Conservation (phyloP, 139 green algal genomes). For the Chlamydomonas applanata region DNA sequence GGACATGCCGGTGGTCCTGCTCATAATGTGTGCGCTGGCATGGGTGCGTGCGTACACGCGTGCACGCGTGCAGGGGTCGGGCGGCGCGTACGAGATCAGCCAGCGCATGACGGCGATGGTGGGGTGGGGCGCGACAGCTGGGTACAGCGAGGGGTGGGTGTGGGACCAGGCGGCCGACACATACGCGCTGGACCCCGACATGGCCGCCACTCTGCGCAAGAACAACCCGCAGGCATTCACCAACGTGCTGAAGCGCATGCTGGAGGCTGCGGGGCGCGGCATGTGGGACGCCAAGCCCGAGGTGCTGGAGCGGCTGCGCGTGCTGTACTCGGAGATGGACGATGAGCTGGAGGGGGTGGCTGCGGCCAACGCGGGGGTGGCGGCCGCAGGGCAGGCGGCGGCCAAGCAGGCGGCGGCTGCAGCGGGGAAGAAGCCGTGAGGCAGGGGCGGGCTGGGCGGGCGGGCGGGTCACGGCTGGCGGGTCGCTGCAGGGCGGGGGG, state of each 20-base stretch:
- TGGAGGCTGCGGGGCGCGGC: constrained; percentile 90
- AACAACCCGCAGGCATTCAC: constrained; percentile 61
- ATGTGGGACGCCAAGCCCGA: constrained; percentile 86
- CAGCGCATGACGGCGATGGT: constrained; percentile 90
- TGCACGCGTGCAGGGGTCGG: no score
- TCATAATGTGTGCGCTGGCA: no score
- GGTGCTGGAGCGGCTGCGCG: constrained; percentile 65
- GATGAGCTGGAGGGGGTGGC: constrained; percentile 88
- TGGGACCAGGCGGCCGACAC: constrained; percentile 87
- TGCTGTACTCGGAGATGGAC: constrained; percentile 87
- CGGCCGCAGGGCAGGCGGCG: no score
- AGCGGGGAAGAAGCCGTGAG: no score
- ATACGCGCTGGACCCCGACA: constrained; percentile 87
- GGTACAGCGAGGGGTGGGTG: constrained; percentile 90
- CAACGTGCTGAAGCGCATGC: constrained; percentile 84
- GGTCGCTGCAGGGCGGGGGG: no score
- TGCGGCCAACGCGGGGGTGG: no score
- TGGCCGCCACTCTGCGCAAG: constrained; percentile 65
- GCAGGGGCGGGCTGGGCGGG: no score
- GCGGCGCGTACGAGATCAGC: constrained; percentile 91
- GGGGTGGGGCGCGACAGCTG: constrained; percentile 90
- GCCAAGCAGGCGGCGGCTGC: no score
- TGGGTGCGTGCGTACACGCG: no score
- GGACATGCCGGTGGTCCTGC: no score
- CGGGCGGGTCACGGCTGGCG: no score